phyloP scores from a whole-genome alignment of 495 filamentous ascomycete genomes.

The Penicillium parvum region DNA sequence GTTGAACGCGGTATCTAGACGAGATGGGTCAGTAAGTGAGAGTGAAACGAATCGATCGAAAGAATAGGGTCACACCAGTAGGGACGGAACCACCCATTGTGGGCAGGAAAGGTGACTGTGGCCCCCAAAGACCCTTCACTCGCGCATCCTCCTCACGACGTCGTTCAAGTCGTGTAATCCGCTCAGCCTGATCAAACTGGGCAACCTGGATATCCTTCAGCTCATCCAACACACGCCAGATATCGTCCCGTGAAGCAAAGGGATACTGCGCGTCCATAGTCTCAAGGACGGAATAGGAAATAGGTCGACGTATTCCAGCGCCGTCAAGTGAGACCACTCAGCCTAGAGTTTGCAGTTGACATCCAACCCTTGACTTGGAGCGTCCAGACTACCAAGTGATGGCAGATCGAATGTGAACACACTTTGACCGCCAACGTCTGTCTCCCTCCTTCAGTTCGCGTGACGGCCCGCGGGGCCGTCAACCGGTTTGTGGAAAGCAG shows the following conservation, averaged over 20 bases:
- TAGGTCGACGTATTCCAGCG: not conserved
- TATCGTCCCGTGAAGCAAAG: conserved; percentile 67
- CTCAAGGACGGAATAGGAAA: conserved; percentile 5
- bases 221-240: conserved; percentile 84
- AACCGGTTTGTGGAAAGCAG: conserved; percentile 29
- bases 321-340: no score
- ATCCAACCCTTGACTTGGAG: no score
- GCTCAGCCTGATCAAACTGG: conserved; percentile 76
- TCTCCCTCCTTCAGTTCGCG: conserved; percentile 34
- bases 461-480: conserved; percentile 48
- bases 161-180: conserved; percentile 73
- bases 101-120: conserved; percentile 72
- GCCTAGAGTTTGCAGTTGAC: no score
- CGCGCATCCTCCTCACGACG: conserved; percentile 77
- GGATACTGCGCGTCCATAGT: conserved; percentile 63
- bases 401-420: not conserved
- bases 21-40: conserved; percentile 6
- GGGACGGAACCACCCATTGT: conserved; percentile 63
- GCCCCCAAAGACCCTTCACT: conserved; percentile 81
- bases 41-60: not conserved
- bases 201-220: conserved; percentile 75
- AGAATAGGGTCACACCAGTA: conserved; percentile 55
- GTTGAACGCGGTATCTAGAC: conserved; percentile 66
- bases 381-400: no score
- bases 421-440: conserved; percentile 7